These are phyloP conservation scores for Forsythia viridissima DNA, from an alignment of 257 asterid species.

Conservation along the genomic window DNA sequence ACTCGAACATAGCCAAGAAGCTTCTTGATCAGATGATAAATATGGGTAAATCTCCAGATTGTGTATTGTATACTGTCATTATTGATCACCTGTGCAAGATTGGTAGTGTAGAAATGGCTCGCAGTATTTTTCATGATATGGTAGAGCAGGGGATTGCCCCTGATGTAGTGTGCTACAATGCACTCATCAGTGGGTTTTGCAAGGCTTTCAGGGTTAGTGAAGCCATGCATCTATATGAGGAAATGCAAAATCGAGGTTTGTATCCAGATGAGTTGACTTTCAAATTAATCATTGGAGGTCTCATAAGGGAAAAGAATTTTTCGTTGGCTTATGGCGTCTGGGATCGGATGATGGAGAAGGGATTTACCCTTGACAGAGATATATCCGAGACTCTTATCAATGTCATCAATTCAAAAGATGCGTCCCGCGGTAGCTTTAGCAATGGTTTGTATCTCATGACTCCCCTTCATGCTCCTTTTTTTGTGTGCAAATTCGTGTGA, in stretches of 20 bases:
- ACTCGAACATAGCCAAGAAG: slow-evolving; percentile 50
- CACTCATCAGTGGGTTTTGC: slow-evolving; percentile 75
- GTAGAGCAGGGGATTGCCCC: slow-evolving; percentile 65
- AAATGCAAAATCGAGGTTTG: slow-evolving; percentile 65
- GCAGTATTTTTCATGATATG: slow-evolving; percentile 62
- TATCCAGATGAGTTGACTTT: slow-evolving; percentile 82
- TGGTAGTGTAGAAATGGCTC: slow-evolving; percentile 62
- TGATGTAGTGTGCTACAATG: slow-evolving; percentile 76
- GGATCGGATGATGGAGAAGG: slow-evolving; percentile 97
- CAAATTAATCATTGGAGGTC: slow-evolving; percentile 71
- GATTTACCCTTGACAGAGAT: slow-evolving; percentile 83
- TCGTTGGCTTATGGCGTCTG: slow-evolving; percentile 76
- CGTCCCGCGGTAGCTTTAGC: slow-evolving; percentile 27
- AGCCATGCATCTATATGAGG: slow-evolving; percentile 68
- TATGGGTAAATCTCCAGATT: slow-evolving; percentile 59
- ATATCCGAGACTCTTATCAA: slow-evolving; percentile 65
- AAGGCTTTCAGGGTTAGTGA: slow-evolving; percentile 62
- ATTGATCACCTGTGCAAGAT: slow-evolving; percentile 69
- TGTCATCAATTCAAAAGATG: slow-evolving; percentile 50
- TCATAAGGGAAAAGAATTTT: slow-evolving; percentile 64
- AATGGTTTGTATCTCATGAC: slow-evolving; percentile 27
- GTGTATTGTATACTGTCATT: slow-evolving; percentile 65
- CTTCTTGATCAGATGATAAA: slow-evolving; percentile 75
- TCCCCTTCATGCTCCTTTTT: slow-evolving; percentile 2
- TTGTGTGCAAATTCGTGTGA: not conserved